phyloP scores from a whole-genome alignment of 768 basidiomycete genomes.

The Tulasnella sp. region DNA sequence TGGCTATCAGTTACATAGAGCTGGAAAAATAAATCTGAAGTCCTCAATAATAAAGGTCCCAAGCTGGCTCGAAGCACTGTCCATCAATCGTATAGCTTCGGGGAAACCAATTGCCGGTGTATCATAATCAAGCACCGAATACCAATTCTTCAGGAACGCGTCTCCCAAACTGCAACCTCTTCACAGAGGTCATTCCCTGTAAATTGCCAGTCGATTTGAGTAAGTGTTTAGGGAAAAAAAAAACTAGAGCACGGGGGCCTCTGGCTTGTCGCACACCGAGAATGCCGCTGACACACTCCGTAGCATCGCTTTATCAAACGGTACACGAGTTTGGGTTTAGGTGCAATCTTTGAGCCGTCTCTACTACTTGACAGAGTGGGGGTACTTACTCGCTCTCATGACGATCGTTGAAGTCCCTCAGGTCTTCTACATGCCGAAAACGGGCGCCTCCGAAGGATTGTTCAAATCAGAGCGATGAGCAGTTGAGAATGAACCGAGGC shows the following conservation, averaged over 20 bases:
- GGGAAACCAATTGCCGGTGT: not conserved
- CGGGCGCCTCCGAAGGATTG: conserved; percentile 30
- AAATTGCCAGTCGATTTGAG: not conserved
- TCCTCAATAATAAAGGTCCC: not conserved
- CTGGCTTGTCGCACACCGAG: not conserved
- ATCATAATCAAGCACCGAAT: not conserved
- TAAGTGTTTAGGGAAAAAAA: too few relatives aligned
- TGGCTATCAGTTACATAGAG: too few relatives aligned
- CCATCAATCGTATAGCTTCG: too few relatives aligned
- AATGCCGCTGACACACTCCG: not conserved
- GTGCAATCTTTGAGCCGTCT: not conserved
- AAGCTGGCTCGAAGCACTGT: not conserved
- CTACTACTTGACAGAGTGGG: not conserved
- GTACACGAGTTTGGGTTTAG: too few relatives aligned
- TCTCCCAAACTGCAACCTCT: not conserved
- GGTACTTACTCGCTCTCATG: not conserved
- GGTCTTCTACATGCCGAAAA: conserved; percentile 15
- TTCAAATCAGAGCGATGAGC: conserved; percentile 33
- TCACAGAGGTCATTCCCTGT: not conserved
- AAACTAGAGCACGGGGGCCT: not conserved
- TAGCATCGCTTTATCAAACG: not conserved
- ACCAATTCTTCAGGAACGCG: not conserved
- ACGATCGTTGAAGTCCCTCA: conserved; percentile 2
- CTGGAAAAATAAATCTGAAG: too few relatives aligned
- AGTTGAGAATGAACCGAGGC: conserved; percentile 27